Evolutionary conservation across 306 rosid genomes (phyloP).

Genomic region (Spatholobus suberectus): DNA sequence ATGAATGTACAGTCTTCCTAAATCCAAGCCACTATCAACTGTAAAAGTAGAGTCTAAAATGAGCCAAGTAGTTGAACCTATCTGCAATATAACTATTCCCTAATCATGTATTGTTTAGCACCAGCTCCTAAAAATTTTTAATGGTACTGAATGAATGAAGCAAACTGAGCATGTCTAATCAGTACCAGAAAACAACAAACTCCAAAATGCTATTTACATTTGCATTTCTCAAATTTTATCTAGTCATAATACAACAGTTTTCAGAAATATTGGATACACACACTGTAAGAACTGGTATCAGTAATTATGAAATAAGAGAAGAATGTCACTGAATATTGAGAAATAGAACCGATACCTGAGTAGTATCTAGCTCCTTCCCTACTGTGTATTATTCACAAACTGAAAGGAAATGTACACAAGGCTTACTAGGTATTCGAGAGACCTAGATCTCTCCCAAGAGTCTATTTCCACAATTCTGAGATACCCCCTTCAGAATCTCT

Average conservation of each 20-base stretch:
- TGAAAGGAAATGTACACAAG: too few relatives aligned
- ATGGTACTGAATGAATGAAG: background rate
- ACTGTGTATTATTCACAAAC: too few relatives aligned
- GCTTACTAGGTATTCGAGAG: too few relatives aligned
- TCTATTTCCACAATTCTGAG: too few relatives aligned
- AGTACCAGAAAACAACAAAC: constrained; percentile 15
- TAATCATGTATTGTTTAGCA: constrained; percentile 7
- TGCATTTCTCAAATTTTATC: background rate
- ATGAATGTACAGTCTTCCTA: background rate
- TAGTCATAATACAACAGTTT: background rate
- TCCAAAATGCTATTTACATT: constrained; percentile 19
- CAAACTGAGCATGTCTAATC: constrained; percentile 16
- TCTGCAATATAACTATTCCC: background rate
- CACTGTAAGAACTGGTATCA: too few relatives aligned
- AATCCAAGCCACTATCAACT: constrained; percentile 18
- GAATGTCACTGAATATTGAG: too few relatives aligned
- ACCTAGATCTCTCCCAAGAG: too few relatives aligned
- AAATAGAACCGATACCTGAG: too few relatives aligned
- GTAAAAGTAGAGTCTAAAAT: constrained; percentile 20
- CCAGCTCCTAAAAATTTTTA: constrained; percentile 10
- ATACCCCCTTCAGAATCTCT: too few relatives aligned
- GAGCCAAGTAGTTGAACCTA: constrained; percentile 21
- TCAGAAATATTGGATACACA: background rate
- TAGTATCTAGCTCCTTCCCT: too few relatives aligned
- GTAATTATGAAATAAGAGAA: too few relatives aligned